These are phyloP conservation scores for Hirsutella rhossiliensis DNA, from an alignment of 2,329 filamentous ascomycete genomes.

Conservation along the genomic window DNA sequence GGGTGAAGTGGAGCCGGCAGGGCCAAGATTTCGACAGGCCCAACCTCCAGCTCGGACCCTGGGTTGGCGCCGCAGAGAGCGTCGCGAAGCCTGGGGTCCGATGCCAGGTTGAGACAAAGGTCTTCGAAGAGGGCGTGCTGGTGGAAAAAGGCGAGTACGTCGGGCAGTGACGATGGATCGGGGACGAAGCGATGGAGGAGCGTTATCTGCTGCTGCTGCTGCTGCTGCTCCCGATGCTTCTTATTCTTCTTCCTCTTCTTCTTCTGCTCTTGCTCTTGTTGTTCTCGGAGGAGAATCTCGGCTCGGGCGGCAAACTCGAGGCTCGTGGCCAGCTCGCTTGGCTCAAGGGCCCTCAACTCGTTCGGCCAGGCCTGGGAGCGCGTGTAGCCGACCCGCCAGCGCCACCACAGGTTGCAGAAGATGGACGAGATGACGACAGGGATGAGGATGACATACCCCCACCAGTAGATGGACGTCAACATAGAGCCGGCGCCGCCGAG, in stretches of 20 bases:
- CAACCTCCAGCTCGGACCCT: constrained; percentile 4
- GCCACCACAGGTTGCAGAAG: constrained; percentile 36
- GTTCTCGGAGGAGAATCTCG: constrained; percentile 2
- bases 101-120: constrained; percentile 3
- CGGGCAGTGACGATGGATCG: constrained; percentile 4
- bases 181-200: constrained; percentile 5
- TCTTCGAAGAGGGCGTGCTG: constrained; percentile 7
- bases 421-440: constrained; percentile 35
- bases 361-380: constrained; percentile 1
- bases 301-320: constrained; percentile 10
- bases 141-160: constrained; percentile 6
- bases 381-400: constrained; percentile 30
- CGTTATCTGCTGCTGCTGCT: not conserved
- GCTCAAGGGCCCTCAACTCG: constrained; percentile 1
- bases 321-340: constrained; percentile 5
- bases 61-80: constrained; percentile 2
- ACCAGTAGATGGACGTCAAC: constrained; percentile 37
- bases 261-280: not conserved
- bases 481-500: constrained; percentile 36
- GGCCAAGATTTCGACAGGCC: constrained; percentile 3
- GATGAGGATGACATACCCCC: constrained; percentile 37
- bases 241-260: too few relatives aligned
- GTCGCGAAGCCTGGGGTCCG: constrained; percentile 1
- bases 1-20: constrained; percentile 6
- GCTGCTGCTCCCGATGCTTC: too few relatives aligned